A percentile compares a stretch with the other conserved stretches of the same genome.
phyloP scores from a whole-genome alignment of 768 basidiomycete species.

The Kwoniella mangroviensis region DNA sequence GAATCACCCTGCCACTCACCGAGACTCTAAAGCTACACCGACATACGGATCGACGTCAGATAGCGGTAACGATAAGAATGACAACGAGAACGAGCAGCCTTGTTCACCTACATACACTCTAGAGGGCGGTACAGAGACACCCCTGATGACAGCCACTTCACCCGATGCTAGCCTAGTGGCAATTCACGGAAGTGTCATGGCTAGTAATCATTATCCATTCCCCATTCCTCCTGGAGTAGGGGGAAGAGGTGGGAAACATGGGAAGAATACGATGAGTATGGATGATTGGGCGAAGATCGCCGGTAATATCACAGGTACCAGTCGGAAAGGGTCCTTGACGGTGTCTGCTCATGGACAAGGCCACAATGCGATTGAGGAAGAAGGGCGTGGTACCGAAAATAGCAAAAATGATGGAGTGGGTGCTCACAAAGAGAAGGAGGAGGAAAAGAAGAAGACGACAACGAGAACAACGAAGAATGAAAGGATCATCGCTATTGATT shows the following conservation, averaged over 20 bases:
- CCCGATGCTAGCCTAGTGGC: slow-evolving; percentile 9
- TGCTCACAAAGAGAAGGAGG: background rate
- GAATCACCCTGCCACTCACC: background rate
- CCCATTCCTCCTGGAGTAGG: background rate
- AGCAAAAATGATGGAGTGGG: too few species aligned
- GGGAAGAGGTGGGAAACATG: background rate
- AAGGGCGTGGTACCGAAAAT: too few species aligned
- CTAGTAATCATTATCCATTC: background rate
- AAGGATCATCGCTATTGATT: slow-evolving; percentile 45
- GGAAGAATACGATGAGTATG: background rate
- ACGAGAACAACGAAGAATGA: slow-evolving; percentile 14
- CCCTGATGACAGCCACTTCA: background rate
- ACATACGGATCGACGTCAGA: background rate
- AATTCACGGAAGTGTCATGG: slow-evolving; percentile 14
- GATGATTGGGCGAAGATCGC: slow-evolving; percentile 6
- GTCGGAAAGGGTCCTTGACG: background rate
- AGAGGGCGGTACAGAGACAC: slow-evolving; percentile 1
- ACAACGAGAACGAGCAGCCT: background rate
- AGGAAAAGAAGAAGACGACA: background rate
- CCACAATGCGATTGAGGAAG: background rate
- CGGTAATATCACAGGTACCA: background rate
- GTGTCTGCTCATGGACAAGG: background rate
- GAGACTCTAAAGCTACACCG: background rate
- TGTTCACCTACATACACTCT: slow-evolving; percentile 5
- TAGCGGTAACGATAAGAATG: background rate